phyloP scores from a whole-genome alignment of 2,329 filamentous ascomycete species.

The Scolecobasidium constrictum region DNA sequence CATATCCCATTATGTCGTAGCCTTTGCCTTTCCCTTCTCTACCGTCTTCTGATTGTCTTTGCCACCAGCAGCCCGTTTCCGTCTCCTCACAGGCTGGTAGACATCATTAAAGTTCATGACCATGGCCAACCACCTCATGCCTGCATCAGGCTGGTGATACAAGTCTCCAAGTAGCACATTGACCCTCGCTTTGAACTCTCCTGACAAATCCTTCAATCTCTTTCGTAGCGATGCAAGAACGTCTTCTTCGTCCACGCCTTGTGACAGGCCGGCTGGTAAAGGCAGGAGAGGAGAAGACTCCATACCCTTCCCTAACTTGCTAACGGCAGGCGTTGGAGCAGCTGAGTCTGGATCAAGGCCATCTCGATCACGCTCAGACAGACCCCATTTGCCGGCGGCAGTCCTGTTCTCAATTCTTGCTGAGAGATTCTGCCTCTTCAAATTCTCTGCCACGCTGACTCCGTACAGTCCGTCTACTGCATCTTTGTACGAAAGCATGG shows the following conservation, averaged over 20 bases:
- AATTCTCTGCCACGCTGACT: conserved; percentile 91
- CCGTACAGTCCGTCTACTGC: conserved; percentile 89
- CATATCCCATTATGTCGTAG: background rate
- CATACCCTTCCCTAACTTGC: conserved; percentile 14
- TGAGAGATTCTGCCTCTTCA: conserved; percentile 72
- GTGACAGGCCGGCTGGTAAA: conserved; percentile 20
- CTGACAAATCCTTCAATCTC: conserved; percentile 59
- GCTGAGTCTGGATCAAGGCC: conserved; percentile 14
- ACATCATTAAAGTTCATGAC: conserved; percentile 99
- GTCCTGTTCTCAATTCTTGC: conserved; percentile 59
- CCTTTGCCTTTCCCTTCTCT: conserved; percentile 1
- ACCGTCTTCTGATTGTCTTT: background rate
- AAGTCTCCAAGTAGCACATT: conserved; percentile 80
- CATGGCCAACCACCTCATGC: conserved; percentile 90
- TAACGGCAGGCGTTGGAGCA: conserved; percentile 21
- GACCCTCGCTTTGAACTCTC: conserved; percentile 66
- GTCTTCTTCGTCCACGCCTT: conserved; percentile 41
- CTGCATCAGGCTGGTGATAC: conserved; percentile 84
- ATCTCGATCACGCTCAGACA: conserved; percentile 44
- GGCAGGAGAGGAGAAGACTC: conserved; percentile 11
- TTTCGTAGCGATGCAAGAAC: conserved; percentile 67
- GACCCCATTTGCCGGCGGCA: conserved; percentile 53
- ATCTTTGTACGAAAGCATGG: conserved; percentile 90
- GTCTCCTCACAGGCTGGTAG: conserved; percentile 66
- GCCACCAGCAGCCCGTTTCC: conserved; percentile 19